Evolutionary conservation across 1,139 yeast genomes (phyloP).

Genomic region (Geotrichum carabidarum): DNA sequence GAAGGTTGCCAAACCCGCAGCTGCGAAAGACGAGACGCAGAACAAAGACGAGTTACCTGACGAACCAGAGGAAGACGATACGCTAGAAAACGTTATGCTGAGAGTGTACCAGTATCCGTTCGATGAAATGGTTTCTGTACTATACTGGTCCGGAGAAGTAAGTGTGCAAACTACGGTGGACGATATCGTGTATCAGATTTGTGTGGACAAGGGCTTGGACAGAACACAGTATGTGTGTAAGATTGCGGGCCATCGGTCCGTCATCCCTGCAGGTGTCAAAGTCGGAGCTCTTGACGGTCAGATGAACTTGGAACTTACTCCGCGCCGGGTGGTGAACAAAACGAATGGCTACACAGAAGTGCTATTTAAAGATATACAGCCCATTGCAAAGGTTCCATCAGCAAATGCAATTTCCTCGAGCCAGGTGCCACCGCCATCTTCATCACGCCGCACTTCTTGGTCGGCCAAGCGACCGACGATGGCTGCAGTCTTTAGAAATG

Average conservation of each 20-base stretch:
- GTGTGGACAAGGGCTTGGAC: conserved; percentile 36
- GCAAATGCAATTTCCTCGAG: background rate
- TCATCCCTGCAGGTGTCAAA: conserved; percentile 12
- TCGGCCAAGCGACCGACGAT: conserved; percentile 5
- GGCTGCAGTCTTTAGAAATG: background rate
- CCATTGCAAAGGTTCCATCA: background rate
- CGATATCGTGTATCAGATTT: conserved; percentile 33
- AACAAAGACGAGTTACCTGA: background rate
- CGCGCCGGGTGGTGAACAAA: conserved; percentile 29
- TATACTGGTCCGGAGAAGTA: conserved; percentile 31
- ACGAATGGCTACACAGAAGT: conserved; percentile 29
- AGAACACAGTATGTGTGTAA: conserved; percentile 36
- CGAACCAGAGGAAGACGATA: background rate
- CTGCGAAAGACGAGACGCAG: background rate
- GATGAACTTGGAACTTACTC: conserved; percentile 31
- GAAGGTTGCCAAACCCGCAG: background rate
- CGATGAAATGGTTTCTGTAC: conserved; percentile 34
- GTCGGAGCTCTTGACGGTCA: conserved; percentile 26
- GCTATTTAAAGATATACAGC: background rate
- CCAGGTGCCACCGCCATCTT: background rate
- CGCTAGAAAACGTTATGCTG: conserved; percentile 21
- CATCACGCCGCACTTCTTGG: conserved; percentile 3
- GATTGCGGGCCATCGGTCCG: conserved; percentile 29
- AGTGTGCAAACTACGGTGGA: conserved; percentile 26
- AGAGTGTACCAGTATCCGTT: conserved; percentile 36